Base-by-base conservation (phyloP, 176 grass and related monocot species). In the Aegilops bicornis region DNA sequence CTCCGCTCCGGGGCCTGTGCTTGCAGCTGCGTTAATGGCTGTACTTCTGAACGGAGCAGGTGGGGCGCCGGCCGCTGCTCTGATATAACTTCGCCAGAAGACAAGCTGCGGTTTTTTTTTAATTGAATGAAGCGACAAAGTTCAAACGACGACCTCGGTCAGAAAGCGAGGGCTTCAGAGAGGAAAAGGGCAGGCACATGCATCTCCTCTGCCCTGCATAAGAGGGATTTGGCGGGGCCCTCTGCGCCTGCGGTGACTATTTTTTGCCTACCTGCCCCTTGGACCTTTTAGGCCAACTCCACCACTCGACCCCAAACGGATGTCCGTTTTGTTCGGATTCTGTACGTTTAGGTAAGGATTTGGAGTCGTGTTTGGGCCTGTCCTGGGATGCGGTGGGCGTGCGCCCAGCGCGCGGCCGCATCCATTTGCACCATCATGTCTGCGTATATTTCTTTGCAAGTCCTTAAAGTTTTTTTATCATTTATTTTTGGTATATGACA, bases 141-240 rank as follows among this genome's bases (percentile, higher is more conserved):
- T 73, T 89, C 87, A 79, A 90, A 78, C 64, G 39, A 17, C 69
- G 39, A 17, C 69, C 23, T 15, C 17, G 15, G 69, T 74, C 35
- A 30, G 54, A 83, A 74, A 61, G 69, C 6, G 31, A 33, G 66
- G 64, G 25, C 63, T 68, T 81, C 5, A 68, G 19, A 68, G 19
- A 33, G 33, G 6, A 61, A 73, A 37, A 17, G 2, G 50, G 0
- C 68, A 36, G 1, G 1, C 81, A 35, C 14, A 27, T 70, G 65
- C 4, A 35, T 39, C 62, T 54, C 15, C 50, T 5, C 31, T 71
- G 30, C 13, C 80, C 50, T 83, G 2, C 32, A 20, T 39, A 7
- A 25, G 22, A 48, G 72, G 72, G 72, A 75, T 76, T 76, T 52
- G 43, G 73, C 47, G 73, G 73, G 73, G 24, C 15, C 43, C 42